Evolutionary conservation across 768 basidiomycete species (phyloP).

Genomic region (Rhizopogon rudus): DNA sequence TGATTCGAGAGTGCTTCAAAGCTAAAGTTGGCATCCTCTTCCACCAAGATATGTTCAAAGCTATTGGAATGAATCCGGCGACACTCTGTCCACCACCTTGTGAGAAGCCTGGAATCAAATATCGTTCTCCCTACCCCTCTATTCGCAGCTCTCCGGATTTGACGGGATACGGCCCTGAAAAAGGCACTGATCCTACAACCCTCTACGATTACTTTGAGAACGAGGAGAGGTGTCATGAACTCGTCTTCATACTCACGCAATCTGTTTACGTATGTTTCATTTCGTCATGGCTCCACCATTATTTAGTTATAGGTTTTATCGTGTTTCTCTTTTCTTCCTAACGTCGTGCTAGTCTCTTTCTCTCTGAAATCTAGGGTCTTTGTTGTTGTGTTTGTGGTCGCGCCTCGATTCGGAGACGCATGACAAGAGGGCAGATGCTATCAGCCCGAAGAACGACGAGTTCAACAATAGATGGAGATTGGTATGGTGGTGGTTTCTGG

Average conservation of each 20-base stretch:
- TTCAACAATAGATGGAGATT: conserved; percentile 29
- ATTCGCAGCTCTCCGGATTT: conserved; percentile 9
- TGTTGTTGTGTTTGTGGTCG: too few relatives aligned
- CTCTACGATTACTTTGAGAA: conserved; percentile 39
- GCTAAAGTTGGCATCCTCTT: conserved; percentile 56
- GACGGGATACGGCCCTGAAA: conserved; percentile 10
- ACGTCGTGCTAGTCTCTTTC: too few relatives aligned
- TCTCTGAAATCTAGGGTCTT: too few relatives aligned
- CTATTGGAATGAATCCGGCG: conserved; percentile 43
- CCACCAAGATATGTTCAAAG: conserved; percentile 35
- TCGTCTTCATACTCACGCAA: too few relatives aligned
- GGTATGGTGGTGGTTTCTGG: conserved; percentile 61
- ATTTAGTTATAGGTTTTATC: too few relatives aligned
- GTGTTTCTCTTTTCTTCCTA: too few relatives aligned
- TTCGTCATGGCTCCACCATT: too few relatives aligned
- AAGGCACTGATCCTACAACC: conserved; percentile 7
- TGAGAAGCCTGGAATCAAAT: conserved; percentile 34
- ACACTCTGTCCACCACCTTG: conserved; percentile 39
- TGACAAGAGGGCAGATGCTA: conserved; percentile 51
- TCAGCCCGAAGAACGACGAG: conserved; percentile 52
- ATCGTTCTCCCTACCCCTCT: conserved; percentile 9
- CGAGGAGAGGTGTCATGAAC: too few relatives aligned
- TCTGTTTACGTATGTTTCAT: too few relatives aligned
- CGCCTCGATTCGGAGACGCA: too few relatives aligned
- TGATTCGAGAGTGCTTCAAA: conserved; percentile 64